Evolutionary conservation across 2,329 filamentous ascomycete species (phyloP).

Genomic region (Fusarium sp.): DNA sequence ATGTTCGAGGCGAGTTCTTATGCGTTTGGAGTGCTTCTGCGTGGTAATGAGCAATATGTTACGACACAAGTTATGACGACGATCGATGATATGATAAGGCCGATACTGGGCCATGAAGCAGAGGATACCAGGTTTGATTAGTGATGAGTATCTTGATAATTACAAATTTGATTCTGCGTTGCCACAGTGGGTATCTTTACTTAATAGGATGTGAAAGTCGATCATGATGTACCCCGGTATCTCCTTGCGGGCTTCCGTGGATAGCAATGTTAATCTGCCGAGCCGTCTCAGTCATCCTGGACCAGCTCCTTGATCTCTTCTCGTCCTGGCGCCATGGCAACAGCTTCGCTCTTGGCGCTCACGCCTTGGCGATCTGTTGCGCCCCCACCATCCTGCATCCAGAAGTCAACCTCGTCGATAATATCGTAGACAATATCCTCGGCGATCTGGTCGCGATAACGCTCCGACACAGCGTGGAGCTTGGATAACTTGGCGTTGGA

Average conservation of each 20-base stretch:
- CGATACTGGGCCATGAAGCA: slow-evolving; percentile 9
- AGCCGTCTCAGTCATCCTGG: slow-evolving; percentile 65
- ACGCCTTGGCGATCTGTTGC: slow-evolving; percentile 60
- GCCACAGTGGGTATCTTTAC: slow-evolving; percentile 46
- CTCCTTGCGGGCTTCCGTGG: background rate
- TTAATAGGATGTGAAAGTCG: slow-evolving; percentile 1
- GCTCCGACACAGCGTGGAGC: slow-evolving; percentile 75
- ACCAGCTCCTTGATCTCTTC: slow-evolving; percentile 75
- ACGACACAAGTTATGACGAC: slow-evolving; percentile 23
- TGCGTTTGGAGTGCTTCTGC: background rate
- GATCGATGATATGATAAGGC: slow-evolving; percentile 12
- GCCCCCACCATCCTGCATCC: slow-evolving; percentile 74
- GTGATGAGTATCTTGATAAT: slow-evolving; percentile 22
- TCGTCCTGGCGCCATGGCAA: slow-evolving; percentile 57
- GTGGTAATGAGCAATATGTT: slow-evolving; percentile 29
- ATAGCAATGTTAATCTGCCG: background rate
- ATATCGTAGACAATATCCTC: slow-evolving; percentile 95
- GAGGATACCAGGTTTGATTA: slow-evolving; percentile 23
- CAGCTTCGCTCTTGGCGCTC: slow-evolving; percentile 58
- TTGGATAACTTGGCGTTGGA: slow-evolving; percentile 41
- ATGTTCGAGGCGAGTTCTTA: too few species aligned
- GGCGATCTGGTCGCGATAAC: slow-evolving; percentile 92
- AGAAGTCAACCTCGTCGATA: slow-evolving; percentile 94
- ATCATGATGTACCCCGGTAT: background rate
- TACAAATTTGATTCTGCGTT: slow-evolving; percentile 31